Percentiles rank a stretch among this genome's conserved stretches.
Evolutionary conservation across 495 filamentous ascomycete species (phyloP).

Genomic region (Neurospora hispaniola): DNA sequence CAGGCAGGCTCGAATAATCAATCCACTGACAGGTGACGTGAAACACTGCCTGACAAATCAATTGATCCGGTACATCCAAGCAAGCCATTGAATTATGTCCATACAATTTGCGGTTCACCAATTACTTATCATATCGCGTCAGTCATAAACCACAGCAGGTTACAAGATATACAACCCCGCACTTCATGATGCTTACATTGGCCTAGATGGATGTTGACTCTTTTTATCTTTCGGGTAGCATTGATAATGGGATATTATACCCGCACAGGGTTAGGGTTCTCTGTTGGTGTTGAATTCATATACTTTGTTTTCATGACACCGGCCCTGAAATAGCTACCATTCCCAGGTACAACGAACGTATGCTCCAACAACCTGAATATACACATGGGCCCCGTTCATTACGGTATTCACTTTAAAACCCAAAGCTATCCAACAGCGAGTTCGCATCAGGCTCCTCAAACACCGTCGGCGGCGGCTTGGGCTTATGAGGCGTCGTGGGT

Average conservation of each 20-base stretch:
- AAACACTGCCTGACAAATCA: not conserved
- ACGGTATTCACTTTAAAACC: constrained; percentile 39
- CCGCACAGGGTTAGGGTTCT: not conserved
- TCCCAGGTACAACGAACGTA: not conserved
- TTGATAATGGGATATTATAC: not conserved
- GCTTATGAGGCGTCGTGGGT: constrained; percentile 44
- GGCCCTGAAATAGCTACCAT: not conserved
- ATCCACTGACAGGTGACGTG: not conserved
- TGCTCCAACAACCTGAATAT: not conserved
- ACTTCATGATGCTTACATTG: not conserved
- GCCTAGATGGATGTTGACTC: not conserved
- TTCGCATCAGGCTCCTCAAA: constrained; percentile 88
- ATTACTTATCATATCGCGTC: not conserved
- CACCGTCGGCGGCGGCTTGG: constrained; percentile 60
- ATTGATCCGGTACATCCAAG: not conserved
- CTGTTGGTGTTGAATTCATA: not conserved
- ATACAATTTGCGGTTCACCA: not conserved
- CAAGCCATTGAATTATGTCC: not conserved
- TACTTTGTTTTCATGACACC: not conserved
- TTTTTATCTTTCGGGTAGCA: not conserved
- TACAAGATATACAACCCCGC: not conserved
- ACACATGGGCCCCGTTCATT: not conserved
- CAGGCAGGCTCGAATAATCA: not conserved
- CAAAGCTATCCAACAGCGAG: constrained; percentile 71
- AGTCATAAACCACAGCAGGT: not conserved